Evolutionary conservation across 257 asterid genomes (phyloP).

Genomic region (Rehmannia glutinosa): DNA sequence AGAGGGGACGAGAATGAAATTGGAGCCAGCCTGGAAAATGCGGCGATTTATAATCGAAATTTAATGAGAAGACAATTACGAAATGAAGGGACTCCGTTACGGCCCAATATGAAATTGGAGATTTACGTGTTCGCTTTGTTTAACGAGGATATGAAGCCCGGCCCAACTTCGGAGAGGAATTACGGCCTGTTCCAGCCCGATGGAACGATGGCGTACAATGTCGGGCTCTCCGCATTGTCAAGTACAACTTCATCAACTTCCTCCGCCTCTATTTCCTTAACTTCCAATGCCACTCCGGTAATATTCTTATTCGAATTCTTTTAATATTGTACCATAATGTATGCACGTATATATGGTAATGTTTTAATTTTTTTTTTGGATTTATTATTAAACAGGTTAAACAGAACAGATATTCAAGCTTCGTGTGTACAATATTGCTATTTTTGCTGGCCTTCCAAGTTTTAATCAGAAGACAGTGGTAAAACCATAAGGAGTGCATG

Average conservation of each 20-base stretch:
- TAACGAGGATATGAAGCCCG: constrained; percentile 87
- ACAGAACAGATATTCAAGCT: constrained; percentile 27
- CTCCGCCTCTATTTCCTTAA: constrained; percentile 31
- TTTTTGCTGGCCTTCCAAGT: constrained; percentile 42
- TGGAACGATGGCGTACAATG: constrained; percentile 75
- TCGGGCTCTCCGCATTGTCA: constrained; percentile 41
- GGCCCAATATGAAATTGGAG: constrained; percentile 60
- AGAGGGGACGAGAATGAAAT: constrained; percentile 55
- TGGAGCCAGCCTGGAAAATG: constrained; percentile 64
- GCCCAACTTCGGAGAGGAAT: constrained; percentile 84
- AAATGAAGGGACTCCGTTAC: constrained; percentile 72
- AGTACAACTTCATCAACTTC: constrained; percentile 19
- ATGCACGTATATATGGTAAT: neutral
- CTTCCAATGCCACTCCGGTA: constrained; percentile 63
- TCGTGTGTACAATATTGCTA: constrained; percentile 31
- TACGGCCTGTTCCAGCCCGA: constrained; percentile 80
- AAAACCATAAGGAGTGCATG: constrained; percentile 15
- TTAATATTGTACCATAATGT: neutral
- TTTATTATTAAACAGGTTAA: constrained; percentile 40
- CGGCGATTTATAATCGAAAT: constrained; percentile 61
- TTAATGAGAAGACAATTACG: constrained; percentile 47
- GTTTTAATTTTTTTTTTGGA: neutral
- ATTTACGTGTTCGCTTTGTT: constrained; percentile 77
- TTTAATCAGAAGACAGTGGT: constrained; percentile 35
- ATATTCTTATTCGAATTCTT: too few species aligned